phyloP scores from a whole-genome alignment of 225 moss, liverwort and hornwort genomes.

The Polytrichum commune region DNA sequence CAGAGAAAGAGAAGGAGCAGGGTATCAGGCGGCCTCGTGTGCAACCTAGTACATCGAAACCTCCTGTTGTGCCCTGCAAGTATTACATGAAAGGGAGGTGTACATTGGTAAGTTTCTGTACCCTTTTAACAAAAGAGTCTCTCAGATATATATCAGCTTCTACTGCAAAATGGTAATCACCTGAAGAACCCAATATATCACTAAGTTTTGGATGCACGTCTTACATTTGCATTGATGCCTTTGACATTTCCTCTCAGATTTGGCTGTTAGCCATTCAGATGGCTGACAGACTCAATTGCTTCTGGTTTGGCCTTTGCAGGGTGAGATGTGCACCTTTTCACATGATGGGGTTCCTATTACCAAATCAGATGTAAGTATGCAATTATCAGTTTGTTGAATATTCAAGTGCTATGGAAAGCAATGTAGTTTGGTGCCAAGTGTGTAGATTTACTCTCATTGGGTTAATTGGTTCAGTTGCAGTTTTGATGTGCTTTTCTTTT shows the following conservation, averaged over 20 bases:
- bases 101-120: slow-evolving; percentile 53
- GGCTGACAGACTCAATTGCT: neutral
- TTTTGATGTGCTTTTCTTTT: neutral
- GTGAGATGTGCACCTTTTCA: slow-evolving; percentile 83
- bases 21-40: slow-evolving; percentile 66
- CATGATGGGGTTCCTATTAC: slow-evolving; percentile 92
- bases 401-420: neutral
- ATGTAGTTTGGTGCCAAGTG: neutral
- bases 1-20: slow-evolving; percentile 81
- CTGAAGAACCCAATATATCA: neutral
- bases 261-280: neutral
- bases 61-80: slow-evolving; percentile 75
- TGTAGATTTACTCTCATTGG: neutral
- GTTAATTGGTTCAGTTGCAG: neutral
- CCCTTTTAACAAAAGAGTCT: neutral
- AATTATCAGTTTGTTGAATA: neutral
- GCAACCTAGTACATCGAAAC: slow-evolving; percentile 55
- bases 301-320: slow-evolving; percentile 41
- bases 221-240: neutral
- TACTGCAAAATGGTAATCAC: neutral
- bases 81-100: slow-evolving; percentile 94
- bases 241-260: neutral
- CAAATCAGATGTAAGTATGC: slow-evolving; percentile 71
- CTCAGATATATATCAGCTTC: neutral
- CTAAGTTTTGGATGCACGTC: neutral